These are phyloP conservation scores for Mycosphaerella arachidis DNA, from an alignment of 2,329 filamentous ascomycete species.

Conservation along the genomic window DNA sequence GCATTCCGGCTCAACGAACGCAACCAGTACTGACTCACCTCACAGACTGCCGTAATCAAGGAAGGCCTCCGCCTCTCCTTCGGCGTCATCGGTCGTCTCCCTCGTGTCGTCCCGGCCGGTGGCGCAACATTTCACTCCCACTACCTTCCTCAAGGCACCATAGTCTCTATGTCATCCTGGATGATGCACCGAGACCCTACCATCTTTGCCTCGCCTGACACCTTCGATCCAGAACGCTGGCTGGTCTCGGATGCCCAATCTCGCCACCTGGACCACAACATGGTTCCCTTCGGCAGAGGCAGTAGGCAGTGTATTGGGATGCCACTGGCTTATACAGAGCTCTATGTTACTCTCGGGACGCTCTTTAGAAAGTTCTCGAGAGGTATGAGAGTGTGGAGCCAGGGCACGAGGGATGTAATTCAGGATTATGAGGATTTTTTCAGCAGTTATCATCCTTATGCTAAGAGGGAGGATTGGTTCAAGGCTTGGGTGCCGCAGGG, in stretches of 20 bases:
- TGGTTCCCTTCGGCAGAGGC: constrained; percentile 37
- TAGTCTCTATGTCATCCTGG: constrained; percentile 4
- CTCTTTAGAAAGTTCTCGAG: constrained; percentile 29
- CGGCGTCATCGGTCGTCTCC: constrained; percentile 33
- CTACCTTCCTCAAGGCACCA: constrained; percentile 32
- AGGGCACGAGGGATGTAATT: constrained; percentile 23
- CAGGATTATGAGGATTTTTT: constrained; percentile 33
- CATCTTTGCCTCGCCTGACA: constrained; percentile 33
- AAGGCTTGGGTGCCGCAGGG: not conserved
- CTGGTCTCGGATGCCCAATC: constrained; percentile 12
- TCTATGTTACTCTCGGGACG: constrained; percentile 33
- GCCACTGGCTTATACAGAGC: constrained; percentile 35
- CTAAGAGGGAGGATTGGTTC: not conserved
- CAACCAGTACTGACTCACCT: not conserved
- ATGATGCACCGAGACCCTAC: constrained; percentile 11
- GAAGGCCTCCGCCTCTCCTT: constrained; percentile 33
- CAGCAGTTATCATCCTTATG: constrained; percentile 7
- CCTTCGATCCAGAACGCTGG: constrained; percentile 38
- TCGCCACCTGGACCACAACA: constrained; percentile 25
- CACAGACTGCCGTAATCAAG: constrained; percentile 34
- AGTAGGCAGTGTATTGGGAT: constrained; percentile 35
- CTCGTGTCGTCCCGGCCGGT: constrained; percentile 31
- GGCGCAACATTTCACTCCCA: constrained; percentile 33
- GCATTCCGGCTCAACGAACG: not conserved
- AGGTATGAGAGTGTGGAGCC: constrained; percentile 4